Base-by-base conservation (phyloP, 768 basidiomycete genomes). In the Wakefieldia striispora region DNA sequence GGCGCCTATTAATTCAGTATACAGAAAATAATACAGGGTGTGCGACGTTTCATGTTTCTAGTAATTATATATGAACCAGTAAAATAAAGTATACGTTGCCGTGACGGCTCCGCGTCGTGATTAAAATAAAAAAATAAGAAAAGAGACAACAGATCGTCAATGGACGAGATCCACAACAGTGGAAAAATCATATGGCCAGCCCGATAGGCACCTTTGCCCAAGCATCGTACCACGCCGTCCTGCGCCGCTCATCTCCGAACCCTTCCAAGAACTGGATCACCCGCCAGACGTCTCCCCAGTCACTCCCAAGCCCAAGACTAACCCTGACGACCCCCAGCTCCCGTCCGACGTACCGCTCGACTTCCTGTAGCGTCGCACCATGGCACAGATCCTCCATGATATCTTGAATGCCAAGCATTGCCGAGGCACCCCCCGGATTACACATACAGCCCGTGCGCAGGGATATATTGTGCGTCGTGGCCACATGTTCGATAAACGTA, bases 381-480 rank as follows among this genome's bases (percentile, higher is more conserved):
- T 74, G 70, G 53, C 75, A 80, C 0, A 90, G 74, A 13, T 64
- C 69, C 6, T 73, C 70, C 88, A 90, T 91, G 49, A 83, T 75
- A 17, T 77, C 72, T 50, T 82, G 70, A 26, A 90, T 77, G 0
- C 83, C 83, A 5, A 91, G 75, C 14, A 92, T 69, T 5, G 85
- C 79, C 1, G 87, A 82, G 0, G 88, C 86, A 16, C 83, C 90
- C 10, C 91, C 91, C 14, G 90, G 88, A 55, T 92, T 93, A 62
- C 91, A 93, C 81, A 91, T 84, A 65, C 90, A 93, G 0, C 90
- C 90, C 3, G 89, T 88, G 37, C 90, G 83, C 27, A 92, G 68
- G 16, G 88, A 90, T 49, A 92, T 83, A 43, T 75, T 79, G 54
- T 78, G 75, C 45, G 67, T 72, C 16, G 82, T 75, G 13, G 88